Evolutionary conservation across 2,329 filamentous ascomycete genomes (phyloP), one percentile per base, ranked within the genome.

Genomic region (Alternaria infectoria): DNA sequence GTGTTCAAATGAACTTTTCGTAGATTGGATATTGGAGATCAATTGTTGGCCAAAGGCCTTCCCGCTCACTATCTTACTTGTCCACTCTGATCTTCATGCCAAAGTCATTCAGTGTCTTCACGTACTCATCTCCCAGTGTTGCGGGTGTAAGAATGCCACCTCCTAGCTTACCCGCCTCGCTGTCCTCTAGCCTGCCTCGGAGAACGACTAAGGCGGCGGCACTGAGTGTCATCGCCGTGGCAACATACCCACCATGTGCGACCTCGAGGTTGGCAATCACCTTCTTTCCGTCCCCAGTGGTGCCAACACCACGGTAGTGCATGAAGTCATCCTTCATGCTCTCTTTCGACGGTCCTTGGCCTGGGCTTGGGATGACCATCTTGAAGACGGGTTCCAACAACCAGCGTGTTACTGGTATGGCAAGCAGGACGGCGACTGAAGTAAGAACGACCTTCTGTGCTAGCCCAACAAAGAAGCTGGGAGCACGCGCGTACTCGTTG

Each of bases 71-170:
- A 23, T 3, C 23, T 25, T 60, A 74, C 11, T 63, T 44, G 25
- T 74, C 71, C 4, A 74, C 65, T 50, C 66, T 64, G 25, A 91
- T 83, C 74, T 86, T 86, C 72, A 93, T 86, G 3, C 90, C 91
- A 43, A 82, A 85, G 32, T 84, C 82, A 36, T 86, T 81, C 44
- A 92, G 72, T 13, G 89, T 84, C 72, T 93, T 87, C 62, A 93
- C 82, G 72, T 88, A 91, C 10, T 84, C 81, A 69, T 90, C 88
- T 1, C 91, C 91, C 3, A 94, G 81, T 57, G 87, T 91, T 0
- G 91, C 90, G 1, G 91, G 89, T 2, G 92, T 94, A 65, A 91
- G 87, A 23, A 93, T 81, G 3, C 91, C 91, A 17, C 91, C 91
- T 2, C 83, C 83, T 12, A 92, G 80, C 36, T 84, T 78, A 51